phyloP scores from a whole-genome alignment of 768 basidiomycete genomes.

The Mycena albidolilacea region DNA sequence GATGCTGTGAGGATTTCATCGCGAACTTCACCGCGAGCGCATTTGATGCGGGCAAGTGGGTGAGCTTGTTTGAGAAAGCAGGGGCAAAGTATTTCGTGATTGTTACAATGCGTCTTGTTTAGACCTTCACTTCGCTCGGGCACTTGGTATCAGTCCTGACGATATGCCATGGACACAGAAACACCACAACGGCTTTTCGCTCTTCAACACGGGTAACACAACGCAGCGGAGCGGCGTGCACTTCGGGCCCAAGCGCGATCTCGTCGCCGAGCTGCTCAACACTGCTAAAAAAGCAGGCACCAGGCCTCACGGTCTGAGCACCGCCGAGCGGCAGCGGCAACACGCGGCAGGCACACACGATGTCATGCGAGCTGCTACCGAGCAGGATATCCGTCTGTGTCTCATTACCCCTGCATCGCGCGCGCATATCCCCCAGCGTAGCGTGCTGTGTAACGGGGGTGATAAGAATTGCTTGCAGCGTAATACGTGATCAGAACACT shows the following conservation, averaged over 20 bases:
- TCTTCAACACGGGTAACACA: constrained; percentile 71
- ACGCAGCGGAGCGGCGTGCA: constrained; percentile 64
- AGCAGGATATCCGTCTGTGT: too few relatives aligned
- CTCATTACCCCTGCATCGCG: too few relatives aligned
- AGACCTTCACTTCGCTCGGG: too few relatives aligned
- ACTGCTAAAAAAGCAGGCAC: constrained; percentile 66
- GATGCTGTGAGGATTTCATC: constrained; percentile 70
- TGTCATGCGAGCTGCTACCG: too few relatives aligned
- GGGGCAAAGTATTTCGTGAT: constrained; percentile 77
- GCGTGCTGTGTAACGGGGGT: too few relatives aligned
- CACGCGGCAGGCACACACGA: too few relatives aligned
- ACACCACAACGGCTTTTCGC: constrained; percentile 73
- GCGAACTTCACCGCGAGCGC: constrained; percentile 64
- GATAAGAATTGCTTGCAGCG: too few relatives aligned
- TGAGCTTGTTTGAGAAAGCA: constrained; percentile 66
- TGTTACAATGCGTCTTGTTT: constrained; percentile 56
- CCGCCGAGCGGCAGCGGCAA: too few relatives aligned
- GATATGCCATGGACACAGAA: constrained; percentile 51
- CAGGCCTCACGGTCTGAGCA: too few relatives aligned
- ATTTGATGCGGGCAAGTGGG: constrained; percentile 69
- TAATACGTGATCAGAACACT: too few relatives aligned
- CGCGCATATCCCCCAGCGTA: too few relatives aligned
- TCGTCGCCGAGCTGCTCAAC: constrained; percentile 65
- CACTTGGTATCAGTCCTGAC: too few relatives aligned
- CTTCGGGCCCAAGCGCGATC: constrained; percentile 66